Percentiles rank a stretch among this genome's conserved stretches.
Evolutionary conservation across 139 green algal species (phyloP).

Genomic region (Volvox reticuliferus): DNA sequence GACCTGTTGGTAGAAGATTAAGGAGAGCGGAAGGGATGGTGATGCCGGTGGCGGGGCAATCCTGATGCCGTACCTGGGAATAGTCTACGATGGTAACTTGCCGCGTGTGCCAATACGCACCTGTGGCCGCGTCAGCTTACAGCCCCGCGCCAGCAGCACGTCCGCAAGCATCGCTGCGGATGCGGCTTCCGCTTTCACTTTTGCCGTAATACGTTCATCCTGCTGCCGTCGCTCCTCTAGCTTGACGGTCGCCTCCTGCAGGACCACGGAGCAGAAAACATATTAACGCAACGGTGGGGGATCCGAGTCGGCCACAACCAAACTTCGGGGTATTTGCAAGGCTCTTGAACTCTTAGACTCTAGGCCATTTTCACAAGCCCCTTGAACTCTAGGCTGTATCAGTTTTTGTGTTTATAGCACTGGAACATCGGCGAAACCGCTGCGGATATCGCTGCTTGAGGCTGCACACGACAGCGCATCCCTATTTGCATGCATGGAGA

Average conservation of each 20-base stretch:
- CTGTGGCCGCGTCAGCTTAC: constrained; percentile 55
- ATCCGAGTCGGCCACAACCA: background rate
- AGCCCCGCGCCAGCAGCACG: constrained; percentile 46
- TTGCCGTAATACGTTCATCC: constrained; percentile 8
- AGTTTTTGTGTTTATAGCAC: too few species aligned
- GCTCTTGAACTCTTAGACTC: too few species aligned
- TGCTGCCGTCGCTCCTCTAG: constrained; percentile 26
- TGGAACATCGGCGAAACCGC: too few species aligned
- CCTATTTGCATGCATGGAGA: too few species aligned
- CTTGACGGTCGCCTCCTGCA: constrained; percentile 28
- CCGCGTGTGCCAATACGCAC: background rate
- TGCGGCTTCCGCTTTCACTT: constrained; percentile 43
- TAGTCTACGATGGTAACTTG: too few species aligned
- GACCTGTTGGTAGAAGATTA: background rate
- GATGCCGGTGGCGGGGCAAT: too few species aligned
- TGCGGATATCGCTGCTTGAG: too few species aligned
- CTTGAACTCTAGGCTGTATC: too few species aligned
- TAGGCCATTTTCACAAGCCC: too few species aligned
- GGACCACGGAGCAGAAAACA: background rate
- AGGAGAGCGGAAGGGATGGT: background rate
- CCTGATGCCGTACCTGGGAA: too few species aligned
- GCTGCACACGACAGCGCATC: too few species aligned
- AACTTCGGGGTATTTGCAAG: too few species aligned
- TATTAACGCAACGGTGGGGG: background rate
- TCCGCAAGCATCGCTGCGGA: constrained; percentile 51